Evolutionary conservation across 139 green algal species (phyloP), one percentile per base, ranked within the genome.

Genomic region (Chlorella sp.): DNA sequence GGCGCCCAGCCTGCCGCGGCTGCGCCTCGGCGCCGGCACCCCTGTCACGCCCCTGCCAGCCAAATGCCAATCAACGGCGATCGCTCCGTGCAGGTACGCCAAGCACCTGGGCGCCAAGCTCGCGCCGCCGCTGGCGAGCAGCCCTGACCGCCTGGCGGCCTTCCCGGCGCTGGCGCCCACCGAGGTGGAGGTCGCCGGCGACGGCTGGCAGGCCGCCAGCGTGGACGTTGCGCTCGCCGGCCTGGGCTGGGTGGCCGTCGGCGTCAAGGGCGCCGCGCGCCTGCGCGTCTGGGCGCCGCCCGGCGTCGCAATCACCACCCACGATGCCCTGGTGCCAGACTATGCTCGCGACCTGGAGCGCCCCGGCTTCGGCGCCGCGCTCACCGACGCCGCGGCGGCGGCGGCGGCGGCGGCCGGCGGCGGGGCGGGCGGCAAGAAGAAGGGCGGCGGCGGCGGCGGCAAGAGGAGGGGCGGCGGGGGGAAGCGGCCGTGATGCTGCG

Each of bases 241-340:
- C 0, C 79, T 99, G 36, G 96, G 95, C 11, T 99, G 95, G 95
- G 73, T 99, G 5, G 88, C 38, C 14, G 86, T 98, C 21, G 95
- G 89, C 27, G 79, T 94, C 27, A 79, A 72, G 0, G 96, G 96
- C 29, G 50, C 43, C 2, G 90, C 92, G 25, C n/a, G 77, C 19
- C 80, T 99, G 12, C 73, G 81, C 5, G 84, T 98, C 62, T 98
- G 94, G 94, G 87, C 90, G 21, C 89, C 81, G 0, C 80, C 91
- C 14, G 88, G 89, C 7, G 87, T 98, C 11, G 75, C 83, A 6
- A 80, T 98, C 56, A 97, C 91, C n/a, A 91, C 84, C 7, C 91
- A 91, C 31, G 84, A 91, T 9, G 87, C 96, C 8, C 77, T 99
- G 45, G 73, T 98, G 8, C 93, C 91, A 0, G 94, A 98, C 66